A percentile compares a stretch with the other conserved stretches of the same genome.
These are phyloP conservation scores for Pachyrhizus erosus DNA, from an alignment of 306 rosid genomes.

Conservation along the genomic window DNA sequence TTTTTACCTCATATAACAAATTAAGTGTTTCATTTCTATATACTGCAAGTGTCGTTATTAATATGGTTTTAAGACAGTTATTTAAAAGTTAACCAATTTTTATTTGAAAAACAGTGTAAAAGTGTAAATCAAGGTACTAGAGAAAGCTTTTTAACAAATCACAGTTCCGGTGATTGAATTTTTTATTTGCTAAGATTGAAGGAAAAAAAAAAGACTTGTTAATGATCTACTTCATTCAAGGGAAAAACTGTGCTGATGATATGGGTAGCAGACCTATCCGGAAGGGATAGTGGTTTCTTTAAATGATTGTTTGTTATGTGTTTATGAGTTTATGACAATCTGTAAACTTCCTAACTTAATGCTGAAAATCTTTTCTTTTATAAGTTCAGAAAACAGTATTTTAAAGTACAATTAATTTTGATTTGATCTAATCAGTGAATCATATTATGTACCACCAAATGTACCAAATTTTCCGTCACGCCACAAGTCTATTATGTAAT, in stretches of 20 bases:
- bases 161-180: not conserved
- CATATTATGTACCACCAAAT: not conserved
- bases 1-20: not conserved
- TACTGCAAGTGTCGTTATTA: no score
- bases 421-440: not conserved
- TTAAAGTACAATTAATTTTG: not conserved
- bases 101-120: no score
- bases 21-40: no score
- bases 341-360: not conserved
- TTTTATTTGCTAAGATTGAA: not conserved
- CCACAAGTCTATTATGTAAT: not conserved
- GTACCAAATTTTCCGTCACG: not conserved
- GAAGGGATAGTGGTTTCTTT: not conserved
- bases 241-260: not conserved
- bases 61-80: no score
- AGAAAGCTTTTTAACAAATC: slow-evolving; percentile 1
- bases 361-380: not conserved
- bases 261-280: not conserved
- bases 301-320: not conserved
- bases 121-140: not conserved
- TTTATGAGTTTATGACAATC: not conserved
- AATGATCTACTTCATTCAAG: not conserved
- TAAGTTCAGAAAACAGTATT: not conserved
- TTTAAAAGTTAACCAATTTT: no score
- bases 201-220: not conserved